Percentiles rank a stretch among this genome's conserved stretches.
Conservation (phyloP, 352 stramenopile species). For the Phytophthora nicotianae region DNA sequence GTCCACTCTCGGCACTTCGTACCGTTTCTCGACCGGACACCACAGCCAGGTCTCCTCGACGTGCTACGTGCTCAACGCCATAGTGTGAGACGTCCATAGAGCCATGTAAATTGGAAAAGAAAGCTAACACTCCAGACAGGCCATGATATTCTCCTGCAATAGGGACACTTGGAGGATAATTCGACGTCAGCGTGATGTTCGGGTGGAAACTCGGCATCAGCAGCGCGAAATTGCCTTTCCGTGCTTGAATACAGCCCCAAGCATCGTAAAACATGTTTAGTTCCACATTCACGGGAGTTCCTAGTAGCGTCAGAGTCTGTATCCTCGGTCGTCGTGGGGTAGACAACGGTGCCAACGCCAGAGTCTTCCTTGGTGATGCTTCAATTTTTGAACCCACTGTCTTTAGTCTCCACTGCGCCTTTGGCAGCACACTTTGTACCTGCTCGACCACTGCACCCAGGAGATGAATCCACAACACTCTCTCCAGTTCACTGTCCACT, state of each 20-base stretch:
- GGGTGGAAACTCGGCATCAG: conserved; percentile 80
- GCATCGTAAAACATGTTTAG: conserved; percentile 75
- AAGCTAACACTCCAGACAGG: conserved; percentile 63
- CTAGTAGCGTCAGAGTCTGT: conserved; percentile 56
- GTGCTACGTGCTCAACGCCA: conserved; percentile 68
- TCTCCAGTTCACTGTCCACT: conserved; percentile 73
- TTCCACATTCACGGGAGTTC: conserved; percentile 62
- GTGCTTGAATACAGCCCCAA: conserved; percentile 72
- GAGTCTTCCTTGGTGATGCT: conserved; percentile 23
- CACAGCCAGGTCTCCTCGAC: conserved; percentile 73
- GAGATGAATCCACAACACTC: conserved; percentile 77
- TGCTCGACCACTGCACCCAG: conserved; percentile 69
- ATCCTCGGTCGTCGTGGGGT: conserved; percentile 27
- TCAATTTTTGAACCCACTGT: conserved; percentile 26
- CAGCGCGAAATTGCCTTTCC: conserved; percentile 81
- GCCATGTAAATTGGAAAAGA: conserved; percentile 74
- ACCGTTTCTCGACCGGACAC: conserved; percentile 82
- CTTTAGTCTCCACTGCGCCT: conserved; percentile 38
- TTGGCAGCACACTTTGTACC: conserved; percentile 43
- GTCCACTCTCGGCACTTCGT: conserved; percentile 64
- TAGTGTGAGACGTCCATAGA: conserved; percentile 78
- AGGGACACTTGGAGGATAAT: conserved; percentile 73
- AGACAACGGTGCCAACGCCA: conserved; percentile 25
- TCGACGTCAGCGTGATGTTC: conserved; percentile 78
- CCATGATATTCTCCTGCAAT: conserved; percentile 77